These are phyloP conservation scores for Penicillium argentinense DNA, from an alignment of 495 filamentous ascomycete species.

Conservation along the genomic window DNA sequence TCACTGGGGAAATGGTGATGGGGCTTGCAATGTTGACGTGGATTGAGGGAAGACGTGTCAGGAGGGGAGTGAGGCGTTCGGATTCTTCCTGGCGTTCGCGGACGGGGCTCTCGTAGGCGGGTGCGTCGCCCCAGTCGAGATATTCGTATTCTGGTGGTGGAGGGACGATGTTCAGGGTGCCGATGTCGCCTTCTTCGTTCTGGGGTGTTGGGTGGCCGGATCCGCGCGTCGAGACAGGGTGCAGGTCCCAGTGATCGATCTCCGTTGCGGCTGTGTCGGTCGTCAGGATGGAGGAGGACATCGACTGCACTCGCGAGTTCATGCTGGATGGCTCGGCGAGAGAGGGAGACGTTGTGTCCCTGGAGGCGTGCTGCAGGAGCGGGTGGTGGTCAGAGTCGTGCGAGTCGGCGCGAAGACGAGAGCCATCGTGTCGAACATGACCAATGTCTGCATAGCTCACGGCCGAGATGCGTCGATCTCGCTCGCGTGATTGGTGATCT, in stretches of 20 bases:
- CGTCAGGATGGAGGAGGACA: conserved; percentile 36
- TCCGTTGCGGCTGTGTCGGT: conserved; percentile 26
- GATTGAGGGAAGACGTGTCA: conserved; percentile 38
- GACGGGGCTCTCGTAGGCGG: conserved; percentile 41
- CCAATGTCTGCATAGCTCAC: conserved; percentile 87
- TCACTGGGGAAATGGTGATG: conserved; percentile 28
- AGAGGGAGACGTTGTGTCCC: conserved; percentile 27
- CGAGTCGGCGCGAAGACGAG: conserved; percentile 78
- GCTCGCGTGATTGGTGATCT: conserved; percentile 65
- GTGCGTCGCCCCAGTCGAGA: conserved; percentile 51
- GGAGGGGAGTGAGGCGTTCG: conserved; percentile 6
- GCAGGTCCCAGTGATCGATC: conserved; percentile 26
- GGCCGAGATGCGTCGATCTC: conserved; percentile 74
- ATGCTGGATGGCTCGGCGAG: conserved; percentile 21
- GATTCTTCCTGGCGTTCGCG: conserved; percentile 6
- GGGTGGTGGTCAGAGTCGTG: conserved; percentile 73
- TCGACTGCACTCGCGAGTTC: conserved; percentile 35
- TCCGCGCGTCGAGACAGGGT: conserved; percentile 24
- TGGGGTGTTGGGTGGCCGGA: conserved; percentile 19
- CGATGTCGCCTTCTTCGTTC: conserved; percentile 39
- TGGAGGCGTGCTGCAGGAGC: conserved; percentile 68
- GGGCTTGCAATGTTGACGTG: conserved; percentile 42
- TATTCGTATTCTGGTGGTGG: conserved; percentile 47
- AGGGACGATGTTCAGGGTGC: conserved; percentile 35
- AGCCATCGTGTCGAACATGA: conserved; percentile 84